Evolutionary conservation across 129 eudicot species (phyloP), one percentile per base, ranked within the genome.

Genomic region (Deinandra increscens): DNA sequence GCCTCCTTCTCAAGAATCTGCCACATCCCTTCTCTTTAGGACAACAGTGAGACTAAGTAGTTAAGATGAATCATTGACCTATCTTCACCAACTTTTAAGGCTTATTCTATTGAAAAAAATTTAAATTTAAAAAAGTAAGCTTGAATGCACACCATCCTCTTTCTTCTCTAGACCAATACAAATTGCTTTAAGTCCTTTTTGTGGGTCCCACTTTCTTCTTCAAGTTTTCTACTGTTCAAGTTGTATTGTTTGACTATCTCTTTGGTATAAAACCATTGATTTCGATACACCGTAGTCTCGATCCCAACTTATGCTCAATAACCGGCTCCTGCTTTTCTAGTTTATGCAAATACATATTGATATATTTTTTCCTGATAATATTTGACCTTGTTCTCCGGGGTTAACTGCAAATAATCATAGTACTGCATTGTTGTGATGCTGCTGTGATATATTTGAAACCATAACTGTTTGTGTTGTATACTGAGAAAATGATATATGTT

Each of bases 371-470:
- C 5, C 29, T 7, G 50, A 43, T 43, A 71, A 41, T 23, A 19
- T 56, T 59, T 31, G 65, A 23, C 33, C 55, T 33, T 26, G 31
- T 26, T 36, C 37, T 15, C 59, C 20, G 22, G 58, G 41, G 43
- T 71, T 71, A 56, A 15, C 33, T 17, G 18, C 58, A 26, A 22
- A 39, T 42, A 71, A 15, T 29, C 14, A 9, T 60, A 23, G 8
- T 33, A 64, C 15, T 75, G 60, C 59, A 9, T 43, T 66, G 68
- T 33, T 55, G 49, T 67, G 64, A 48, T 68, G 63, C 22, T 59
- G 34, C 70, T 68, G 39, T 43, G 44, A 59, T 67, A 39, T 45
- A 53, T 74, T 73, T 51, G 72, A 51, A 64, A 59, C 12, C 60
- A 15, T 18, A 64, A 41, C 62, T 39, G 20, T 64, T 26, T 50